Percentiles rank a stretch among this genome's conserved stretches.
phyloP scores from a whole-genome alignment of 176 grass and related monocot genomes.

The Bolboschoenus planiculmis region DNA sequence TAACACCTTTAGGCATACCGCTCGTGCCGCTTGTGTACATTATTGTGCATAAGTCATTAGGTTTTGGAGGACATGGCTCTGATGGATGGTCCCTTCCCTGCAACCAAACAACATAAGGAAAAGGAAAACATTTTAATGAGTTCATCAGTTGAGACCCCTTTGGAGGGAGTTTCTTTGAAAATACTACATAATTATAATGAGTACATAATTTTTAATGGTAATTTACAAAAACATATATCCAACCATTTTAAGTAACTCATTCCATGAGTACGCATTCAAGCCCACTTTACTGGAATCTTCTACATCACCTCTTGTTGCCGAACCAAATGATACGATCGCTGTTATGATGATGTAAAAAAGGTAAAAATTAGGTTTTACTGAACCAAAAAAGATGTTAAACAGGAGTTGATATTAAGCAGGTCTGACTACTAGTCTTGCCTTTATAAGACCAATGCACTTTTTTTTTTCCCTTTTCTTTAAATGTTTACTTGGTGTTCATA shows the following conservation, averaged over 20 bases:
- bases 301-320: slow-evolving; percentile 44
- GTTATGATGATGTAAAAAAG: slow-evolving; percentile 19
- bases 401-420: neutral
- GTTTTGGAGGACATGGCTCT: slow-evolving; percentile 50
- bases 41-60: slow-evolving; percentile 79
- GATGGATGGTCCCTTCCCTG: slow-evolving; percentile 66
- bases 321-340: slow-evolving; percentile 75
- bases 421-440: too few relatives aligned
- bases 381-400: neutral
- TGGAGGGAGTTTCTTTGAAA: neutral
- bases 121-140: neutral
- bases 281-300: slow-evolving; percentile 34
- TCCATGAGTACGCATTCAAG: slow-evolving; percentile 69
- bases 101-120: slow-evolving; percentile 26
- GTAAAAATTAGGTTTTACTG: neutral
- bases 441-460: neutral
- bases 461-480: neutral
- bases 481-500: neutral
- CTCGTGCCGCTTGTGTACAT: slow-evolving; percentile 99
- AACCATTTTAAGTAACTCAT: slow-evolving; percentile 71
- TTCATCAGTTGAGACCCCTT: slow-evolving; percentile 19
- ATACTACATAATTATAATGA: neutral
- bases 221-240: slow-evolving; percentile 3
- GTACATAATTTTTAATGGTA: neutral
- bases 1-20: slow-evolving; percentile 83